Evolutionary conservation across 345 rosid genomes (phyloP).

Genomic region (Salix dunnii): DNA sequence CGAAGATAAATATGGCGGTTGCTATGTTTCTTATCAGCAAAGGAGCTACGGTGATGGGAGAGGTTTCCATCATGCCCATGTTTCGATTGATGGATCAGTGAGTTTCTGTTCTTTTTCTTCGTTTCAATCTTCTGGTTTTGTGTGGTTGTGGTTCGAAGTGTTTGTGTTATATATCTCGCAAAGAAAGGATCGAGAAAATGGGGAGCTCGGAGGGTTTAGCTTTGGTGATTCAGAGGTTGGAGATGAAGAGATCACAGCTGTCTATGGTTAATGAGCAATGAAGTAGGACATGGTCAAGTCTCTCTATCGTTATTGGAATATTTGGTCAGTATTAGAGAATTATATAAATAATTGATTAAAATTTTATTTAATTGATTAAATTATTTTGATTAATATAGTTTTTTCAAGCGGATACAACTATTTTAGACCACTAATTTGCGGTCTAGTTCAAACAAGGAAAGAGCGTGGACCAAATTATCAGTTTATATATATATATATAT

Average conservation of each 20-base stretch:
- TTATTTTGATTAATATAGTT: no score
- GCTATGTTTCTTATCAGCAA: slow-evolving; percentile 53
- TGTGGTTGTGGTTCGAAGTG: background rate
- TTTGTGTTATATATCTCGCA: no score
- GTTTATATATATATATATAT: no score
- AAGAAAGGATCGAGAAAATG: background rate
- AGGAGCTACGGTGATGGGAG: slow-evolving; percentile 45
- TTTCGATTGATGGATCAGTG: background rate
- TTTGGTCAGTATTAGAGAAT: background rate
- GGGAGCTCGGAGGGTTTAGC: no score
- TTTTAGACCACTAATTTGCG: no score
- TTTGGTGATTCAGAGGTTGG: background rate
- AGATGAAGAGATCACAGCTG: background rate
- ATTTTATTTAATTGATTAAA: no score
- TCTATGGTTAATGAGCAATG: background rate
- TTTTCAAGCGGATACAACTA: no score
- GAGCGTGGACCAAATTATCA: no score
- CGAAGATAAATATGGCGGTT: slow-evolving; percentile 47
- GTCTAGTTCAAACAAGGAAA: no score
- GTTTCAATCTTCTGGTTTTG: background rate
- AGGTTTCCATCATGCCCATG: slow-evolving; percentile 39
- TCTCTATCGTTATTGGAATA: background rate
- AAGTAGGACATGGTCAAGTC: background rate
- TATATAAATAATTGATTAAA: no score
- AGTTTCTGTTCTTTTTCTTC: background rate